A percentile compares a stretch with the other conserved stretches of the same genome.
phyloP scores from a whole-genome alignment of 495 filamentous ascomycete genomes.

The Baudoinia panamericana region DNA sequence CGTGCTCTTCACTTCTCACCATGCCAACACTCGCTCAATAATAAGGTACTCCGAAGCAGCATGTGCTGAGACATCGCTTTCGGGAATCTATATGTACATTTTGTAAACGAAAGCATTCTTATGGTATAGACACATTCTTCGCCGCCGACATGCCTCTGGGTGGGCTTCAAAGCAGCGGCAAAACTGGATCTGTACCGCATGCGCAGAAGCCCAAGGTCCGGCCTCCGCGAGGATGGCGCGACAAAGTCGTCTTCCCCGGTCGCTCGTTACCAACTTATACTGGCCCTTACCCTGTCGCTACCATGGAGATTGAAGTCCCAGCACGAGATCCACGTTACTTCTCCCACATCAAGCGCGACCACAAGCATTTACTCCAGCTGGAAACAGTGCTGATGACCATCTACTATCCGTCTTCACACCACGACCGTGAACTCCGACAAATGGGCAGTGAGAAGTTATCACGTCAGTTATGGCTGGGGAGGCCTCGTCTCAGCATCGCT shows the following conservation, averaged over 20 bases:
- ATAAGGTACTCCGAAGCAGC: too few relatives aligned
- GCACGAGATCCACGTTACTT: constrained; percentile 26
- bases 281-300: constrained; percentile 29
- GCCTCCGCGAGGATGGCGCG: constrained; percentile 24
- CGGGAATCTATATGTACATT: too few relatives aligned
- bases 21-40: too few relatives aligned
- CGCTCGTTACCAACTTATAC: constrained; percentile 26
- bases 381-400: constrained; percentile 32
- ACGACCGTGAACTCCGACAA: constrained; percentile 4
- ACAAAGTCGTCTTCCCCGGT: constrained; percentile 24
- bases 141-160: background rate
- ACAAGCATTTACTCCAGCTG: constrained; percentile 26
- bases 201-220: constrained; percentile 25
- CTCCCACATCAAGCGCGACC: constrained; percentile 29
- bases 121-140: background rate
- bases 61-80: too few relatives aligned
- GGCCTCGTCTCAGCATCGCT: constrained; percentile 35
- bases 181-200: constrained; percentile 7
- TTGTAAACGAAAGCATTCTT: too few relatives aligned
- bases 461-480: constrained; percentile 41
- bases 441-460: constrained; percentile 24
- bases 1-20: too few relatives aligned
- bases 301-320: constrained; percentile 33
- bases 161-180: constrained; percentile 5
- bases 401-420: constrained; percentile 26